These are phyloP conservation scores for Extremus antarcticus DNA, from an alignment of 495 filamentous ascomycete species.

Conservation along the genomic window DNA sequence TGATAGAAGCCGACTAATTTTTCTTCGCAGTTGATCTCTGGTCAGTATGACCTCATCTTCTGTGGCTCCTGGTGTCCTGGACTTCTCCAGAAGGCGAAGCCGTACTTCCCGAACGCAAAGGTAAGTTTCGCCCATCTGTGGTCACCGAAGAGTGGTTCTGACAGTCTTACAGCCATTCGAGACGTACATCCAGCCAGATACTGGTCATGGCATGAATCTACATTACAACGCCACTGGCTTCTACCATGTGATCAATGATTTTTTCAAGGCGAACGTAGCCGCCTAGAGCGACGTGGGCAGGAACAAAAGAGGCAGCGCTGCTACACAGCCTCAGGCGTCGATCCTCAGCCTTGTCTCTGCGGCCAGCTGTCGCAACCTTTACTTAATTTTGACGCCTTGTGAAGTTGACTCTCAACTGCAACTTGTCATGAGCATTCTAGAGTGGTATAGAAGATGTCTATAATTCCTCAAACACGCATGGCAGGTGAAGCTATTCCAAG, in stretches of 20 bases:
- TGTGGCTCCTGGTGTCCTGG: constrained; percentile 11
- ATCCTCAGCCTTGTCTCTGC: background rate
- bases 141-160: background rate
- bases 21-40: constrained; percentile 2
- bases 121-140: background rate
- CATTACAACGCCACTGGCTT: constrained; percentile 17
- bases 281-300: background rate
- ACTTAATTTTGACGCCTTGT: background rate
- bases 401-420: background rate
- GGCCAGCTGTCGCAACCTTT: background rate
- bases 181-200: constrained; percentile 16
- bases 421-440: background rate
- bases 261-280: background rate
- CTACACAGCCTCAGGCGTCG: too few species aligned
- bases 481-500: background rate
- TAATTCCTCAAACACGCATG: background rate
- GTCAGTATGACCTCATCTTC: constrained; percentile 14
- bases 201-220: constrained; percentile 19
- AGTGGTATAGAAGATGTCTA: background rate
- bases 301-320: too few species aligned
- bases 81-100: constrained; percentile 3
- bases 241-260: constrained; percentile 6
- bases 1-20: background rate
- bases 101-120: constrained; percentile 13
- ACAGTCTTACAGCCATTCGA: constrained; percentile 8